These are phyloP conservation scores for Colletotrichum gloeosporioides DNA, from an alignment of 2,329 filamentous ascomycete genomes.

Conservation along the genomic window DNA sequence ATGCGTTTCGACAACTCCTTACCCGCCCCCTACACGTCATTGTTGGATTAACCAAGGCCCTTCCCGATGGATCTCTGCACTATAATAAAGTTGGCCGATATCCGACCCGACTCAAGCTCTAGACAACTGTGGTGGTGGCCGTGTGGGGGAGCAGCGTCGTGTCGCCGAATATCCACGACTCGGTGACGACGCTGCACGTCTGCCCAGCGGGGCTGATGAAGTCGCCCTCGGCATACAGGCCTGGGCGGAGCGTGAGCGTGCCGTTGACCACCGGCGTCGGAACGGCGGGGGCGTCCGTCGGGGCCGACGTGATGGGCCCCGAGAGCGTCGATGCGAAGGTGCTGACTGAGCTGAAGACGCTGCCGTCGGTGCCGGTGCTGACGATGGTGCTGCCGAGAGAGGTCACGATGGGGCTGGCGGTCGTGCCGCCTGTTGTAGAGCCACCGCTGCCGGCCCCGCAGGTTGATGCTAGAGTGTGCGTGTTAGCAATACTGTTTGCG, in stretches of 20 bases:
- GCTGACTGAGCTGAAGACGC: not conserved
- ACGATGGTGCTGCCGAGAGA: not conserved
- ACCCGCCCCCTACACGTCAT: not conserved
- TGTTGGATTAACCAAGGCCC: not conserved
- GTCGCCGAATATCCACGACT: conserved; percentile 14
- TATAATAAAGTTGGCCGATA: not conserved
- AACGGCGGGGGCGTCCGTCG: not conserved
- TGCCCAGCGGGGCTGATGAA: not conserved
- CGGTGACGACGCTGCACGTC: conserved; percentile 1
- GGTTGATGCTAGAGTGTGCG: not conserved
- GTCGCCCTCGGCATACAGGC: not conserved
- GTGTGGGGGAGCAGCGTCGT: conserved; percentile 5
- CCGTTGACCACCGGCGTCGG: conserved; percentile 6
- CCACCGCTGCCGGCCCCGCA: not conserved
- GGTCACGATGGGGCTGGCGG: not conserved
- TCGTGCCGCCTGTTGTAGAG: not conserved
- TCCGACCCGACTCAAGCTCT: not conserved
- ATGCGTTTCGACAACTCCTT: not conserved
- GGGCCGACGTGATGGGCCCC: not conserved
- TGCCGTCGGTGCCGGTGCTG: not conserved
- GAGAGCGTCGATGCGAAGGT: not conserved
- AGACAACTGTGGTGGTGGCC: not conserved
- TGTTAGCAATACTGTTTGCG: not conserved
- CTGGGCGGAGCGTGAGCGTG: conserved; percentile 15
- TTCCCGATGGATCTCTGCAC: not conserved